phyloP scores from a whole-genome alignment of 2,329 filamentous ascomycete species.

The Tolypocladium guangdongense region DNA sequence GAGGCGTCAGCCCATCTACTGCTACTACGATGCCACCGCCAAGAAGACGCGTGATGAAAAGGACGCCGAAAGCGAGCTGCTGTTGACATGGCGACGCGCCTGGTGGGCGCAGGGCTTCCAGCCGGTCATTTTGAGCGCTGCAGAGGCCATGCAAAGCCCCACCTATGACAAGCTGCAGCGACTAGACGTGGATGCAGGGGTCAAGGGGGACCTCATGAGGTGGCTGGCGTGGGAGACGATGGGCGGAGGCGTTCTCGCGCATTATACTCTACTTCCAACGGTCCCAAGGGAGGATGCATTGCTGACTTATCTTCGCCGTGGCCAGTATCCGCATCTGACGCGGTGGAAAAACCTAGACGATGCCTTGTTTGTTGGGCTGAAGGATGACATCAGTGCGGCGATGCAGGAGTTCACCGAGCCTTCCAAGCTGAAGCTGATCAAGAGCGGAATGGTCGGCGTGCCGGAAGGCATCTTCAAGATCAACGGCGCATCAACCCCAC shows the following conservation, averaged over 20 bases:
- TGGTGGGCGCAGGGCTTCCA: conserved; percentile 95
- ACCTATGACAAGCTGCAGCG: conserved; percentile 61
- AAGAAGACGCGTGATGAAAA: conserved; percentile 52
- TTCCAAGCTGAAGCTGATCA: conserved; percentile 42
- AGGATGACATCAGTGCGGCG: conserved; percentile 49
- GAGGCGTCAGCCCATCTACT: conserved; percentile 68
- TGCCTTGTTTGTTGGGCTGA: conserved; percentile 63
- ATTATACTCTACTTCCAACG: conserved; percentile 80
- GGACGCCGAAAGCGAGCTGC: conserved; percentile 65
- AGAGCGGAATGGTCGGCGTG: conserved; percentile 52
- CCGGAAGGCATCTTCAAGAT: conserved; percentile 49
- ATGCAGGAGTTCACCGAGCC: conserved; percentile 50
- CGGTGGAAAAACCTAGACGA: conserved; percentile 62
- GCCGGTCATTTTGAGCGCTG: conserved; percentile 67
- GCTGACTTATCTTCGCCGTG: conserved; percentile 61
- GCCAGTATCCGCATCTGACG: conserved; percentile 62
- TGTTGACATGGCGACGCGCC: conserved; percentile 80
- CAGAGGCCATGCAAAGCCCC: conserved; percentile 75
- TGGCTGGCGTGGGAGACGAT: conserved; percentile 93
- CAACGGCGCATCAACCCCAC: conserved; percentile 51
- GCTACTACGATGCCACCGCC: conserved; percentile 68
- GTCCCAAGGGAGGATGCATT: conserved; percentile 60
- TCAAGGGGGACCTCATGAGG: conserved; percentile 63
- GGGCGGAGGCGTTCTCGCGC: conserved; percentile 70
- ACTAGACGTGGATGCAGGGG: conserved; percentile 44